phyloP scores from a whole-genome alignment of 306 rosid genomes.

The Vigna radiata region DNA sequence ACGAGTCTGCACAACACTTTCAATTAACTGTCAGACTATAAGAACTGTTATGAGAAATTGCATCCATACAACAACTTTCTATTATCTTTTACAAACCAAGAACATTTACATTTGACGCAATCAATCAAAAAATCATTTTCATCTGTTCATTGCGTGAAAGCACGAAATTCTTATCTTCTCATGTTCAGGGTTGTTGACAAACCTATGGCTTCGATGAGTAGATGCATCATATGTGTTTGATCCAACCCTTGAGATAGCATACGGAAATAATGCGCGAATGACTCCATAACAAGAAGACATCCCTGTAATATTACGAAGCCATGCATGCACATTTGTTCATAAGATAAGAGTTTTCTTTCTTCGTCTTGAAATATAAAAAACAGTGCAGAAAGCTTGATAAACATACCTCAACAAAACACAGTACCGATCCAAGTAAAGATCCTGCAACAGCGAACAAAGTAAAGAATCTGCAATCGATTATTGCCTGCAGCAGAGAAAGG shows the following conservation, averaged over 20 bases:
- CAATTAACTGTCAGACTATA: background rate
- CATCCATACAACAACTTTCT: background rate
- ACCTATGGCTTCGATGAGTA: slow-evolving; percentile 59
- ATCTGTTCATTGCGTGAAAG: too few species aligned
- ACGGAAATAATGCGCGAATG: slow-evolving; percentile 47
- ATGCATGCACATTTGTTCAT: background rate
- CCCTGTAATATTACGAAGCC: slow-evolving; percentile 46
- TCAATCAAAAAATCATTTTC: too few species aligned
- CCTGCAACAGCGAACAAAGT: slow-evolving; percentile 54
- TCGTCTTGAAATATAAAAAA: background rate
- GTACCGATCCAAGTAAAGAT: slow-evolving; percentile 54
- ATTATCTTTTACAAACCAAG: too few species aligned
- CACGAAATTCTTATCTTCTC: background rate
- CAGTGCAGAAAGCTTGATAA: background rate
- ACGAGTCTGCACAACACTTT: slow-evolving; percentile 50
- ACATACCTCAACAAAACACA: slow-evolving; percentile 57
- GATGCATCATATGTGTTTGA: slow-evolving; percentile 48
- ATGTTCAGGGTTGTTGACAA: background rate
- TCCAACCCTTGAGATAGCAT: slow-evolving; percentile 42
- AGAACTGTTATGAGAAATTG: background rate
- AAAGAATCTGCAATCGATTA: slow-evolving; percentile 56
- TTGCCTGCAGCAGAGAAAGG: slow-evolving; percentile 45
- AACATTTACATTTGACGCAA: too few species aligned
- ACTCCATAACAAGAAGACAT: slow-evolving; percentile 43
- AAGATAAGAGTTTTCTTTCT: background rate